Evolutionary conservation across 2,329 filamentous ascomycete genomes (phyloP).

Genomic region (Coniochaeta hoffmannii): DNA sequence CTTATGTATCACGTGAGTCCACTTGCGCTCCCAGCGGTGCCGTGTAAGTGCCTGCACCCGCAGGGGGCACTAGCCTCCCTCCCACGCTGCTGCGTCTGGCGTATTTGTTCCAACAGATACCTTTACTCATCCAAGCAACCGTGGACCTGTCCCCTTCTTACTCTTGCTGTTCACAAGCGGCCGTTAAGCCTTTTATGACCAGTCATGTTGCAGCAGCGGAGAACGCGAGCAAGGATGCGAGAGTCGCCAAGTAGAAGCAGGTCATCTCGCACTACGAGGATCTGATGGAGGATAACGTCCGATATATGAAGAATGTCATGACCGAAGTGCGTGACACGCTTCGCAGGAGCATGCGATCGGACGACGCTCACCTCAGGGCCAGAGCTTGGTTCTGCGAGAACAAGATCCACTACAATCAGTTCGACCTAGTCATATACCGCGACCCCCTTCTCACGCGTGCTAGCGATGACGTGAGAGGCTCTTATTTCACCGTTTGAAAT

Average conservation of each 20-base stretch:
- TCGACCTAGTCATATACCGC: neutral
- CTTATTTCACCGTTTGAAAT: too few relatives aligned
- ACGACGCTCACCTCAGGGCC: neutral
- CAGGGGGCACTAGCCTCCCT: too few relatives aligned
- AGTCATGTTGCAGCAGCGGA: neutral
- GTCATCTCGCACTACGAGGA: neutral
- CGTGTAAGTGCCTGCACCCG: too few relatives aligned
- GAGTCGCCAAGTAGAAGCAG: too few relatives aligned
- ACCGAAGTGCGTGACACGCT: neutral
- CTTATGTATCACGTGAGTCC: too few relatives aligned
- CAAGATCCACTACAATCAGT: neutral
- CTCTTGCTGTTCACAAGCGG: neutral
- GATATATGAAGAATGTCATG: neutral
- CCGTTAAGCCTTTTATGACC: neutral
- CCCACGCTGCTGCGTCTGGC: too few relatives aligned
- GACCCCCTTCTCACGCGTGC: neutral
- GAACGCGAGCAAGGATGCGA: too few relatives aligned
- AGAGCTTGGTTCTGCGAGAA: neutral
- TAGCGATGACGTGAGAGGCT: too few relatives aligned
- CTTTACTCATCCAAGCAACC: too few relatives aligned
- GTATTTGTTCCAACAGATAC: neutral
- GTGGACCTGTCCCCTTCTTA: too few relatives aligned
- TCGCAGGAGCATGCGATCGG: neutral
- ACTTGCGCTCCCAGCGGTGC: too few relatives aligned
- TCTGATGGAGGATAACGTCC: neutral